Evolutionary conservation across 2,329 filamentous ascomycete genomes (phyloP), one percentile per base, ranked within the genome.

Genomic region (Trichoderma sp.): DNA sequence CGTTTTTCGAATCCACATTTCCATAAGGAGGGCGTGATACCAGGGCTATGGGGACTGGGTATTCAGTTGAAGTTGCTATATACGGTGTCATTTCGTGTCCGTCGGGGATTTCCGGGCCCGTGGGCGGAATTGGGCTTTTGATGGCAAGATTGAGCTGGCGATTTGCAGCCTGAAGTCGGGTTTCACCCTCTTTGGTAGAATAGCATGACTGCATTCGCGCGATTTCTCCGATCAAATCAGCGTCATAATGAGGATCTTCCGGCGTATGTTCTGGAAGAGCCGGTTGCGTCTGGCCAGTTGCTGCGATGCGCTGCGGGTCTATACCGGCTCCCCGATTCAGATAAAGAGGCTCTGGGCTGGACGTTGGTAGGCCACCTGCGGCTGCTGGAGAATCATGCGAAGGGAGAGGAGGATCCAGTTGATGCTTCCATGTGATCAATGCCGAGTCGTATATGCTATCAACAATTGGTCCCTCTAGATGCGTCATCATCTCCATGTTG

Each of bases 401-500:
- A 0, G 75, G 71, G 0, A 71, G 71, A 5, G 65, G 39, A 2
- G 73, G 73, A 7, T 68, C 65, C 0, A 93, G 75, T 1, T 80
- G 79, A 70, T 88, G 89, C 71, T 90, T 83, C 91, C 91, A 95
- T 0, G 89, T 90, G 8, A 94, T 83, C 49, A 94, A 77, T 0
- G 90, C 90, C 71, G 89, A 89, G 71, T 95, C 92, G 75, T 93
- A 94, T 28, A 94, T 78, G 1, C 88, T 87, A 73, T 94, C 90
- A 0, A 94, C 91, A 68, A 94, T 91, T 0, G 90, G 87, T 0
- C 92, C 92, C 79, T 94, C 91, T 0, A 93, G 76, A 67, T 92
- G 91, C 3, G 87, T 83, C 86, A 93, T 89, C 91, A 95, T 94
- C 77, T 95, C 92, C 67, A 94, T 70, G 72, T 95, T 95, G 73